Base-by-base conservation (phyloP, 495 filamentous ascomycete genomes). In the Glarea lozoyensis region DNA sequence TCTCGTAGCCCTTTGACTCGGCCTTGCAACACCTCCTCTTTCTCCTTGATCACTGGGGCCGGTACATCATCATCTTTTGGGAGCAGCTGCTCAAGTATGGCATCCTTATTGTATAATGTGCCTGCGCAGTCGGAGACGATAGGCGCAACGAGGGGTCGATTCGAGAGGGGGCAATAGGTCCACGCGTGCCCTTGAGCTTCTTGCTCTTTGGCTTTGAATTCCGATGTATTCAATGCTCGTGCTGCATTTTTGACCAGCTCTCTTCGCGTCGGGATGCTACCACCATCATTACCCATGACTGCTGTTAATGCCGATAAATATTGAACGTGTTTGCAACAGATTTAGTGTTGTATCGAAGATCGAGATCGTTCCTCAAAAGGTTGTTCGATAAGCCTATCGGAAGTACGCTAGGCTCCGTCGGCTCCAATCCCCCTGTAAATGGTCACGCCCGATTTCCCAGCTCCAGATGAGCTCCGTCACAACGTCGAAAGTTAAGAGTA, bases 211-310 rank as follows among this genome's bases (percentile, higher is more conserved):
- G 89, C 88, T 66, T 96, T 97, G 9, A 95, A 60, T 64, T 98
- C 84, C 29, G 84, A 81, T n/a, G 86, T 81, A 25, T 80, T 93
- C 20, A 83, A 86, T 25, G 72, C 70, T 36, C 82, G 81, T 20
- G 87, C 85, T 24, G 88, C 86, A 60, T 85, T 79, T 53, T 88
- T 87, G 61, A 97, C 92, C 24, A 99, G 84, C 60, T 99, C 92
- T 40, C 92, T 84, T 22, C 92, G 86, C 37, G 81, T 96, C 10
- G 92, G 92, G 46, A 99, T 99, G 58, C 80, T 81, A 44, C 84
- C 90, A 53, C 92, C 90, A 57, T 97, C 90, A 62, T 96, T 96
- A 65, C 90, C 92, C 90, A 96, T 96, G 46, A 35, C 60, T 7
- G n/a, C n/a, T 7, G 25, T n/a, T n/a, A n/a, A n/a, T 19, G 30